These are phyloP conservation scores for Fulvia fulva DNA, from an alignment of 2,329 filamentous ascomycete species.

Conservation along the genomic window DNA sequence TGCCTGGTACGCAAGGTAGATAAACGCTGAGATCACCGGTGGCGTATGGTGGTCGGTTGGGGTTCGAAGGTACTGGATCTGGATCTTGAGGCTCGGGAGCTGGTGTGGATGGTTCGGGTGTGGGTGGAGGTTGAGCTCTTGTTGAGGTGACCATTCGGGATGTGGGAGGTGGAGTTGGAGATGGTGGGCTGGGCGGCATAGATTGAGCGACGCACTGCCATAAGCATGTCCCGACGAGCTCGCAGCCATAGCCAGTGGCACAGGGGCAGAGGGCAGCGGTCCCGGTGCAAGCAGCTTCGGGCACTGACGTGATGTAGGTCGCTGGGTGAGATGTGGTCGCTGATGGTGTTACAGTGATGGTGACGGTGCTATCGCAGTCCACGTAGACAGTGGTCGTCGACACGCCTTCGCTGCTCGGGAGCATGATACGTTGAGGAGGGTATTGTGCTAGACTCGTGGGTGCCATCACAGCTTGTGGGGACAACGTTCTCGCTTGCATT, in stretches of 20 bases:
- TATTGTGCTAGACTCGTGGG: neutral
- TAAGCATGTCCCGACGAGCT: slow-evolving; percentile 17
- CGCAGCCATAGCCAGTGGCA: slow-evolving; percentile 17
- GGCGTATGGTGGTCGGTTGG: slow-evolving; percentile 22
- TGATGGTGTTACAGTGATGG: slow-evolving; percentile 17
- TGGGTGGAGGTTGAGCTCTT: slow-evolving; percentile 2
- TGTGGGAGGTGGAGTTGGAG: neutral
- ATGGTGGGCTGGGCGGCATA: neutral
- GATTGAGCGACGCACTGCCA: slow-evolving; percentile 20
- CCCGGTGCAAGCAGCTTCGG: slow-evolving; percentile 16
- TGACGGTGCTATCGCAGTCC: slow-evolving; percentile 24
- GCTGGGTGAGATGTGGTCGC: slow-evolving; percentile 5
- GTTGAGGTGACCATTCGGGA: slow-evolving; percentile 11
- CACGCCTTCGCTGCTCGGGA: neutral
- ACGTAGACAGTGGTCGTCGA: slow-evolving; percentile 18
- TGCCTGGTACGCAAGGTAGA: slow-evolving; percentile 37
- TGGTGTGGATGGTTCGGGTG: neutral
- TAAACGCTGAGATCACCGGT: slow-evolving; percentile 30
- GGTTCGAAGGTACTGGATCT: slow-evolving; percentile 5
- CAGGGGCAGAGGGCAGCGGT: slow-evolving; percentile 19
- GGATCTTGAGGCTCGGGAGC: neutral
- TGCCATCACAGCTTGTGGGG: neutral
- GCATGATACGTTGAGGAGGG: neutral
- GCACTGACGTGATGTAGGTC: slow-evolving; percentile 8
- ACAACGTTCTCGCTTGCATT: neutral